Conservation (phyloP, 768 basidiomycete genomes). For the Xerocomellus chrysenteron region DNA sequence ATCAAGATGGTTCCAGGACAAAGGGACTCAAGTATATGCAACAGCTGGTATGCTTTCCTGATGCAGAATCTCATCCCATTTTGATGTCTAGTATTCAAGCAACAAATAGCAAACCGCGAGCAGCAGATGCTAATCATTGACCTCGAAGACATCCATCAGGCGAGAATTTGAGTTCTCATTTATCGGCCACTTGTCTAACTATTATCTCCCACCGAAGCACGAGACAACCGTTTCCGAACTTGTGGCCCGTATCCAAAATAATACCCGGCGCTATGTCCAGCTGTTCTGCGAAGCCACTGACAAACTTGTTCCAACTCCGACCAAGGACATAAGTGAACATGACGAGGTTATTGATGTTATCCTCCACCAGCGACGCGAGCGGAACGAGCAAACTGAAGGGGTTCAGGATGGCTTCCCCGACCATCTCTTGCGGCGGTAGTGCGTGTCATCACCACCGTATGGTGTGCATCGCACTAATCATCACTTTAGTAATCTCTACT, state of each 20-base stretch:
- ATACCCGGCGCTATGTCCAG: constrained; percentile 86
- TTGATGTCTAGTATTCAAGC: constrained; percentile 45
- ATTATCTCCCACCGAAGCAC: constrained; percentile 43
- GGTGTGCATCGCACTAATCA: constrained; percentile 5
- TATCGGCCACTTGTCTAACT: constrained; percentile 5
- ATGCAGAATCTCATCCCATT: constrained; percentile 17
- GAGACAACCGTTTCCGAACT: constrained; percentile 72
- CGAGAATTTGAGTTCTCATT: constrained; percentile 32
- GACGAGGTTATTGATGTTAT: constrained; percentile 98
- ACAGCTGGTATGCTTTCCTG: constrained; percentile 63
- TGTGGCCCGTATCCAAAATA: constrained; percentile 74
- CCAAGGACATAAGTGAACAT: constrained; percentile 84
- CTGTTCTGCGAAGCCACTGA: constrained; percentile 92
- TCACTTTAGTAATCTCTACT: constrained; percentile 81
- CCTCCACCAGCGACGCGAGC: constrained; percentile 86
- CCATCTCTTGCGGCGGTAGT: constrained; percentile 94
- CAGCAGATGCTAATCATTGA: constrained; percentile 88
- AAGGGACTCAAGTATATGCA: constrained; percentile 74
- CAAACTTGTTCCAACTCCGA: constrained; percentile 83
- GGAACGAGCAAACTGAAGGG: constrained; percentile 79
- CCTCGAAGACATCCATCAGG: constrained; percentile 81
- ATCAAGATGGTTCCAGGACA: constrained; percentile 33
- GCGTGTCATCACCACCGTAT: constrained; percentile 37
- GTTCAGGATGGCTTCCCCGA: constrained; percentile 81
- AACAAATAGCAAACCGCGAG: constrained; percentile 91